phyloP scores from a whole-genome alignment of 2,329 filamentous ascomycete genomes.

The Cladosporium sp. region DNA sequence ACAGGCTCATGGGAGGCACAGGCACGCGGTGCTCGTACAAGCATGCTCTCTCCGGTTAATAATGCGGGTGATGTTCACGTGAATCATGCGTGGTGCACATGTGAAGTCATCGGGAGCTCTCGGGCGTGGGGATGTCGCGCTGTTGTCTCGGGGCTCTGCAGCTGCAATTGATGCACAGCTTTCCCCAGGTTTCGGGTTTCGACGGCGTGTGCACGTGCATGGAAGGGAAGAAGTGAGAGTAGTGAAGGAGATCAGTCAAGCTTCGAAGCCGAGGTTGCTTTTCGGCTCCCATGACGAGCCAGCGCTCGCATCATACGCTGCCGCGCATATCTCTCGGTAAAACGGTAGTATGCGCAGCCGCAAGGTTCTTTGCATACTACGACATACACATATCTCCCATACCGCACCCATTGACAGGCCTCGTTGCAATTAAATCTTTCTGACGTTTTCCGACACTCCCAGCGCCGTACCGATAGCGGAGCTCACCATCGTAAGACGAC shows the following conservation, averaged over 20 bases:
- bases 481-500: not conserved
- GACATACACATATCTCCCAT: not conserved
- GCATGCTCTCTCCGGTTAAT: not conserved
- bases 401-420: not conserved
- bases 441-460: not conserved
- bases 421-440: not conserved
- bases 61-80: not conserved
- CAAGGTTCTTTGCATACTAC: not conserved
- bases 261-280: conserved; percentile 2
- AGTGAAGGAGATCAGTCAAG: not conserved
- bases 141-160: not conserved
- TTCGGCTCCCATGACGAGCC: conserved; percentile 6
- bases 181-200: not conserved
- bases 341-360: not conserved
- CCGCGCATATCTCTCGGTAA: conserved; percentile 2
- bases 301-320: not conserved
- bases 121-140: not conserved
- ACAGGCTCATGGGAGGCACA: conserved; percentile 21
- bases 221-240: not conserved
- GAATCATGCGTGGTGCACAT: not conserved
- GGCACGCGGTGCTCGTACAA: not conserved
- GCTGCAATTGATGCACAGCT: not conserved
- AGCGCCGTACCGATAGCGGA: not conserved
- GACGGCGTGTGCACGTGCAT: not conserved
- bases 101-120: conserved; percentile 10